phyloP scores from a whole-genome alignment of 2,329 filamentous ascomycete genomes.

The Calonectria henricotiae region DNA sequence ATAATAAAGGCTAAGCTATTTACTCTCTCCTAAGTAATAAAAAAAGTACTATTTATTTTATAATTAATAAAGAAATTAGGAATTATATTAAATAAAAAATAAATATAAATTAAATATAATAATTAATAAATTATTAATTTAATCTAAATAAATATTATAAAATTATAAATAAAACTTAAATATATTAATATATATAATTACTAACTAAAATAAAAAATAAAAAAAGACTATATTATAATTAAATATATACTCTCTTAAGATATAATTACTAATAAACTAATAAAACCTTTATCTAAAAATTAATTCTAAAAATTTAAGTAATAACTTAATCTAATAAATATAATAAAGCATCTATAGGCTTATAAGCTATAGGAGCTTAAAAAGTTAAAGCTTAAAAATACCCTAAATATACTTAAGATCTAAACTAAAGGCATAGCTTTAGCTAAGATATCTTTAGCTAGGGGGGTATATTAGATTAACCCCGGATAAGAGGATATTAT shows the following conservation, averaged over 20 bases:
- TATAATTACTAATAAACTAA: background rate
- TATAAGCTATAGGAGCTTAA: background rate
- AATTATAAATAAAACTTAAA: background rate
- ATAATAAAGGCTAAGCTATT: background rate
- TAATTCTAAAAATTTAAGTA: background rate
- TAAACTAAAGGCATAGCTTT: background rate
- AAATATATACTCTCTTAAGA: background rate
- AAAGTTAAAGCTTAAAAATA: background rate
- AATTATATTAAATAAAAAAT: background rate
- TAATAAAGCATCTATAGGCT: background rate
- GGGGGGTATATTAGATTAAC: background rate
- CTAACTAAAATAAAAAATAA: background rate
- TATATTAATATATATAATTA: conserved; percentile 4
- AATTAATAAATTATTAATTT: background rate
- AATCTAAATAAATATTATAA: background rate
- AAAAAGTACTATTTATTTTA: background rate
- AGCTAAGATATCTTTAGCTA: background rate
- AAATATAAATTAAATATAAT: background rate
- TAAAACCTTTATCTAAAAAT: background rate
- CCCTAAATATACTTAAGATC: background rate
- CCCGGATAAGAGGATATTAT: no score
- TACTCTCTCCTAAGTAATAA: no score
- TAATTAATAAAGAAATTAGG: background rate
- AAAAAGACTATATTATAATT: background rate
- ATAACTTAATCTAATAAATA: background rate